phyloP scores from a whole-genome alignment of 805 yeast genomes.

The Blastobotrys peoriensis region DNA sequence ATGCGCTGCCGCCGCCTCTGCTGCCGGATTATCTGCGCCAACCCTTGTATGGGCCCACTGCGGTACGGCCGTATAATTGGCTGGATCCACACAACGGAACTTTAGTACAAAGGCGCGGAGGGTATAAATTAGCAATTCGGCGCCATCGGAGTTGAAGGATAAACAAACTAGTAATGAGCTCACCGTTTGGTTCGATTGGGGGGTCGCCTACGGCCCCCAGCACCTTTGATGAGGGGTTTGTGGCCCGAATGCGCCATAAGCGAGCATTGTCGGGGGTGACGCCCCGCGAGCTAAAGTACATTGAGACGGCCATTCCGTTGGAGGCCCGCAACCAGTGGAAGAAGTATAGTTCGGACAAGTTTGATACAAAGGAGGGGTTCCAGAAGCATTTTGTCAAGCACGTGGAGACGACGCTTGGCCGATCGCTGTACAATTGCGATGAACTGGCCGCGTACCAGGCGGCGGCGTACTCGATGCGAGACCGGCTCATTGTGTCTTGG shows the following conservation, averaged over 20 bases:
- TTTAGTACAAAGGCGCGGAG: no score
- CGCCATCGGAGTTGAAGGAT: no score
- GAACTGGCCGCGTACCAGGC: slow-evolving; percentile 91
- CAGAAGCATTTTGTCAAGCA: slow-evolving; percentile 69
- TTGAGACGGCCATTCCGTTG: slow-evolving; percentile 76
- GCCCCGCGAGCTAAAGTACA: slow-evolving; percentile 78
- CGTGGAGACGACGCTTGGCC: slow-evolving; percentile 87
- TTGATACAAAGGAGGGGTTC: slow-evolving; percentile 48
- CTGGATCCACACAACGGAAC: no score
- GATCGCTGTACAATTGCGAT: slow-evolving; percentile 89
- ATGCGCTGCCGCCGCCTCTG: no score
- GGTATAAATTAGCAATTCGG: no score
- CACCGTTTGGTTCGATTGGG: not conserved
- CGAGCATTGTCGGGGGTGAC: slow-evolving; percentile 87
- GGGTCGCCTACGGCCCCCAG: not conserved
- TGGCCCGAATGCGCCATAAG: slow-evolving; percentile 22
- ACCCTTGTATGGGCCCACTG: no score
- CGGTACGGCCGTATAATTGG: no score
- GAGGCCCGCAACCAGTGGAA: slow-evolving; percentile 74
- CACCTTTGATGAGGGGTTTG: slow-evolving; percentile 3
- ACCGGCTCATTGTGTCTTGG: slow-evolving; percentile 79
- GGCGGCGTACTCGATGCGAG: slow-evolving; percentile 70
- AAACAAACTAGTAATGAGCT: not conserved
- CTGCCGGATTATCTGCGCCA: no score
- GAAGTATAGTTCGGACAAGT: slow-evolving; percentile 53